These are phyloP conservation scores for Umbelopsis sp. DNA, from an alignment of 371 early-diverging fungal genomes.

Conservation along the genomic window DNA sequence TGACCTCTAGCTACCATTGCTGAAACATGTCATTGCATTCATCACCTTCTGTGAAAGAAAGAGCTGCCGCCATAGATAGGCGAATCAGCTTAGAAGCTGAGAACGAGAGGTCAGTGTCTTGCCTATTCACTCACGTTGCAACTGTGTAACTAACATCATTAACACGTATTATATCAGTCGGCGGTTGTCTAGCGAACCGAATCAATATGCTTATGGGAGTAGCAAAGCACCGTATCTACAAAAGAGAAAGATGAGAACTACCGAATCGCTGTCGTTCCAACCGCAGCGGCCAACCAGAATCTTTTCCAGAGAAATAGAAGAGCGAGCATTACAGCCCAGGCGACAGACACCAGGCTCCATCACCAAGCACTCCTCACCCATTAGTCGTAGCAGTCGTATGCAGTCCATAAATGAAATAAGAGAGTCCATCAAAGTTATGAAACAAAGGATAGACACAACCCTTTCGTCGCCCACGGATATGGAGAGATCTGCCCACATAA, in stretches of 20 bases:
- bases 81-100: constrained; percentile 5
- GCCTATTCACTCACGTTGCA: neutral
- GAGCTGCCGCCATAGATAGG: neutral
- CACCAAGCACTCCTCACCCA: neutral
- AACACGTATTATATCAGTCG: too few species aligned
- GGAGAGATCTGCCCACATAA: neutral
- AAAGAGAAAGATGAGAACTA: neutral
- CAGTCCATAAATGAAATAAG: constrained; percentile 3
- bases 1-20: neutral
- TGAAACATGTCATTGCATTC: neutral
- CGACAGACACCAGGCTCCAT: neutral
- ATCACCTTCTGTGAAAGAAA: constrained; percentile 3
- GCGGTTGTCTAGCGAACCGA: neutral
- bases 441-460: neutral
- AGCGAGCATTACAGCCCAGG: neutral
- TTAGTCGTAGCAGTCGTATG: neutral
- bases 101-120: neutral
- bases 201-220: neutral
- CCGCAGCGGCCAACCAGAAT: constrained; percentile 5
- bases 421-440: neutral
- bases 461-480: neutral
- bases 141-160: neutral
- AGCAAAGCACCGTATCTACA: neutral
- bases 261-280: neutral
- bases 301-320: constrained; percentile 7